These are phyloP conservation scores for Globisporangium orthogonon DNA, from an alignment of 352 stramenopile genomes.

Conservation along the genomic window DNA sequence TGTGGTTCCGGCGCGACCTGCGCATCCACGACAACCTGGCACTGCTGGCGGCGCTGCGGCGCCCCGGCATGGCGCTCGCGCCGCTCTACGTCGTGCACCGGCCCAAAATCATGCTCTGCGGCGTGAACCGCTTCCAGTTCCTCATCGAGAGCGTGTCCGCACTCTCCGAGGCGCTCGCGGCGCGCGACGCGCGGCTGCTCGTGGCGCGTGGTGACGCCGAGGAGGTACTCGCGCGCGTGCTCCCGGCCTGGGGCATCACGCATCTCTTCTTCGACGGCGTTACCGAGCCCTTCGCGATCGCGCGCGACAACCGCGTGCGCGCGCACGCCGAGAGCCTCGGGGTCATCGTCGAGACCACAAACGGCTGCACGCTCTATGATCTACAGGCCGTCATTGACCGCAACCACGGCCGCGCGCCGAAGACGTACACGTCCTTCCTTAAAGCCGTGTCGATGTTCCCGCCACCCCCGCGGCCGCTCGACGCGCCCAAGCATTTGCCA, in stretches of 20 bases:
- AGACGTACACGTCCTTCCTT: conserved; percentile 76
- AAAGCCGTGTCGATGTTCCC: conserved; percentile 45
- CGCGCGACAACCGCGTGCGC: conserved; percentile 67
- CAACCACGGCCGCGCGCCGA: conserved; percentile 47
- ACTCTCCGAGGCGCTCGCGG: conserved; percentile 61
- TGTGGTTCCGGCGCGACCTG: conserved; percentile 96
- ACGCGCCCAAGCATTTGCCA: conserved; percentile 36
- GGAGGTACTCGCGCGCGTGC: conserved; percentile 74
- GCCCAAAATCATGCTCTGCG: conserved; percentile 78
- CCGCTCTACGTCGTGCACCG: conserved; percentile 89
- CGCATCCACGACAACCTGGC: conserved; percentile 95
- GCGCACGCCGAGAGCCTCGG: conserved; percentile 35
- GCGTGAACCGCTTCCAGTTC: conserved; percentile 88
- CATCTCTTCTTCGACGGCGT: conserved; percentile 90
- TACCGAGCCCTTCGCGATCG: conserved; percentile 87
- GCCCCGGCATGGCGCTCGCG: conserved; percentile 44
- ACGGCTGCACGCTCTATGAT: conserved; percentile 68
- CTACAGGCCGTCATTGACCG: conserved; percentile 53
- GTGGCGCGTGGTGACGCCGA: conserved; percentile 70
- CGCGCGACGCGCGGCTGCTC: conserved; percentile 55
- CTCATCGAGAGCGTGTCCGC: conserved; percentile 90
- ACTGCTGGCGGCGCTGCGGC: conserved; percentile 68
- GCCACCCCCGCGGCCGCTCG: conserved; percentile 37
- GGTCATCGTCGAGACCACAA: conserved; percentile 70
- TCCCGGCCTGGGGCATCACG: conserved; percentile 84